phyloP scores from a whole-genome alignment of 2,329 filamentous ascomycete genomes.

The Trichoderma afroharzianum region DNA sequence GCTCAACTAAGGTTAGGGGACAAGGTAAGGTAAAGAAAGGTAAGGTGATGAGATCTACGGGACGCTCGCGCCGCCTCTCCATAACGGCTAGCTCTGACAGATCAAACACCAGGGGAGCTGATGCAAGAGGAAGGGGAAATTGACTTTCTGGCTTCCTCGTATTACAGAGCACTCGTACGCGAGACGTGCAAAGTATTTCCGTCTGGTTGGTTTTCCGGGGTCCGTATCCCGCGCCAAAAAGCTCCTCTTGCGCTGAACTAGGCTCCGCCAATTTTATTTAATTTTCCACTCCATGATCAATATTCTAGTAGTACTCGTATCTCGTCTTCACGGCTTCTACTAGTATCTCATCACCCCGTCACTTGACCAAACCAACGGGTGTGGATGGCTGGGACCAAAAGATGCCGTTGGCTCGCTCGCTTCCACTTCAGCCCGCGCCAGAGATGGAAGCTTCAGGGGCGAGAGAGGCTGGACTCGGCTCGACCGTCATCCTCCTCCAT shows the following conservation, averaged over 20 bases:
- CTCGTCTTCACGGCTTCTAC: not conserved
- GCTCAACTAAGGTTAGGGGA: slow-evolving; percentile 11
- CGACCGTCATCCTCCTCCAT: slow-evolving; percentile 9
- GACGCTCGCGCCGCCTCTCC: slow-evolving; percentile 15
- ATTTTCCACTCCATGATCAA: not conserved
- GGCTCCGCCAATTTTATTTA: not conserved
- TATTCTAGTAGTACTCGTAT: not conserved
- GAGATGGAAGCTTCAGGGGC: slow-evolving; percentile 6
- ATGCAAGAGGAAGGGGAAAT: slow-evolving; percentile 6
- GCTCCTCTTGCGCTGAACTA: not conserved
- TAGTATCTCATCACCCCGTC: not conserved
- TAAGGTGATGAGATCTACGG: slow-evolving; percentile 17
- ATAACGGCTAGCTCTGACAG: slow-evolving; percentile 12
- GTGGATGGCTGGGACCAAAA: slow-evolving; percentile 11
- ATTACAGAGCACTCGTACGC: not conserved
- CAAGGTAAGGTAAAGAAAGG: slow-evolving; percentile 7
- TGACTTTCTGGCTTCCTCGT: not conserved
- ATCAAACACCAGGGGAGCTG: slow-evolving; percentile 6
- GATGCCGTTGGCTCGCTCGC: slow-evolving; percentile 7
- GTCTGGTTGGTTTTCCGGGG: not conserved
- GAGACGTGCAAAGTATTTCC: not conserved
- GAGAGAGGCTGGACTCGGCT: slow-evolving; percentile 16
- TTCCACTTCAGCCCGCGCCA: slow-evolving; percentile 16
- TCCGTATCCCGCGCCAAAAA: not conserved
- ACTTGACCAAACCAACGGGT: slow-evolving; percentile 5